Evolutionary conservation across 2,329 filamentous ascomycete genomes (phyloP), one percentile per base, ranked within the genome.

Genomic region (Alternaria infectoria): DNA sequence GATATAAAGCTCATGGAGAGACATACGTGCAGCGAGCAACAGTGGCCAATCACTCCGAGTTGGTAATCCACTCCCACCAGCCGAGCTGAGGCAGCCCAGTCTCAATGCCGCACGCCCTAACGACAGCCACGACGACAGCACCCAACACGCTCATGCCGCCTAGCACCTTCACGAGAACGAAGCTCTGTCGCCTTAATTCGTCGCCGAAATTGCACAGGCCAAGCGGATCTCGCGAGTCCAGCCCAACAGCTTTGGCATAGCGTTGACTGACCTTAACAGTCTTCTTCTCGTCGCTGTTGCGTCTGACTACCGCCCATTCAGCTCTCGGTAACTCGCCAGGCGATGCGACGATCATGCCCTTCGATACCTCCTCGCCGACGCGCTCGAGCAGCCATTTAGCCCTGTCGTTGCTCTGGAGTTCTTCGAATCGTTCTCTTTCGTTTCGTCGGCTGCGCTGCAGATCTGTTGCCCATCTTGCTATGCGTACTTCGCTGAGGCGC

Each of bases 381-480:
- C 92, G 89, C 19, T 87, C 87, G 2, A 93, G 81, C 30, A 93
- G 83, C 91, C 91, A 93, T 26, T 89, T 82, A 4, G 89, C 88
- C 36, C 90, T 82, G 75, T 93, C 88, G 21, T 84, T 86, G 21
- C 86, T 73, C 40, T 81, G 84, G 0, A 92, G 81, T 8, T 86
- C 82, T 64, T 91, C 89, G 65, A 90, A 94, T 68, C 88, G 83
- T 26, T 87, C 86, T n/a, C 89, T 86, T 76, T 96, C 93, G 61
- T 90, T 90, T 26, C 89, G 86, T 2, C 96, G 83, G 72, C 90
- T 93, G 59, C 88, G 87, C 75, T 96, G 92, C 0, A 97, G 83
- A 70, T 96, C 91, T 8, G 89, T 86, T 0, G 93, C 93, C 93
- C 93, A 97, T 74, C 91, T 91, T 2, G 90, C 91, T 17, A 96